Evolutionary conservation across 176 grass and related monocot species (phyloP).

Genomic region (Bolboschoenus planiculmis): DNA sequence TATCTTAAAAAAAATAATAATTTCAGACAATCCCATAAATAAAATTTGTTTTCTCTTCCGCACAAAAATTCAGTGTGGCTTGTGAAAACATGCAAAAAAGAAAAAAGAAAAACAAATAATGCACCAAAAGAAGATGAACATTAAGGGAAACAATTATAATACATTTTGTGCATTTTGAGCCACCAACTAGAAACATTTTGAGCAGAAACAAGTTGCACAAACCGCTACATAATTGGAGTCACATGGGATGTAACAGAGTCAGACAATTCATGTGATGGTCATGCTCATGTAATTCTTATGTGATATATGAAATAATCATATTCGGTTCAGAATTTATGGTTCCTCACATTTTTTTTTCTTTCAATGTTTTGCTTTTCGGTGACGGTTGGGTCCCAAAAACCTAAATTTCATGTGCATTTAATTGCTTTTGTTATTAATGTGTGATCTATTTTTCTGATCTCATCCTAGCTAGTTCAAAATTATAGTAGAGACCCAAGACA

Average conservation of each 20-base stretch:
- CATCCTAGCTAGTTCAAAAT: neutral
- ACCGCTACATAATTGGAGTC: neutral
- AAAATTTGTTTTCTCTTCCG: too few species aligned
- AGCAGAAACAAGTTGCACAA: neutral
- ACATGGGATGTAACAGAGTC: neutral
- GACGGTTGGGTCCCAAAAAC: neutral
- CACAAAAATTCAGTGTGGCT: too few species aligned
- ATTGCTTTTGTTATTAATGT: neutral
- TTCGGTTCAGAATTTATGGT: neutral
- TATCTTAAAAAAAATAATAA: too few species aligned
- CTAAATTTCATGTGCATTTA: conserved; percentile 1
- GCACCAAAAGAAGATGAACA: too few species aligned
- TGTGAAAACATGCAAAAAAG: too few species aligned
- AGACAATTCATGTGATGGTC: conserved; percentile 5
- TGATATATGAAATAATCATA: too few species aligned
- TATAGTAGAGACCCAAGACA: neutral
- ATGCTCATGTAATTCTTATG: neutral
- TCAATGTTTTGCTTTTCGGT: neutral
- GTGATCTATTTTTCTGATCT: neutral
- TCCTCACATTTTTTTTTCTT: neutral
- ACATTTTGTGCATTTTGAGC: too few species aligned
- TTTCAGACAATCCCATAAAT: too few species aligned
- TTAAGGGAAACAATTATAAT: too few species aligned
- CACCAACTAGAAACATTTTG: too few species aligned
- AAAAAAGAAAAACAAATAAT: too few species aligned